Conservation (phyloP, 805 yeast species). For the Yarrowia sp. region DNA sequence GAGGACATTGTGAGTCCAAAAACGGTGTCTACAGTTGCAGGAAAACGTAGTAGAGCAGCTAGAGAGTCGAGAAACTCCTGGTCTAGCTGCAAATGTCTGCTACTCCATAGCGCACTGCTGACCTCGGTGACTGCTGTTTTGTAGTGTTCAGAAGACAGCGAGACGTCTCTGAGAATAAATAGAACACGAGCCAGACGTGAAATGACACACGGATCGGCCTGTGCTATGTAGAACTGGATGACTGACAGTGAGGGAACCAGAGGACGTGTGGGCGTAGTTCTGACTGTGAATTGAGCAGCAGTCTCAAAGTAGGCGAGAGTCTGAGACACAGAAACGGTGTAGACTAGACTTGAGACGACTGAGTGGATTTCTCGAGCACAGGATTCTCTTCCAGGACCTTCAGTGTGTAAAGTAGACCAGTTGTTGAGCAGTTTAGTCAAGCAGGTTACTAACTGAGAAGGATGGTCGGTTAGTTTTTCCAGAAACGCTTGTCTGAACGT, state of each 20-base stretch:
- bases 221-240: background rate
- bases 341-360: background rate
- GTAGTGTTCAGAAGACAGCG: slow-evolving; percentile 5
- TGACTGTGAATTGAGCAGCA: background rate
- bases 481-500: slow-evolving; percentile 9
- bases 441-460: background rate
- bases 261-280: background rate
- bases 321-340: background rate
- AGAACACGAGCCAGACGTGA: background rate
- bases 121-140: slow-evolving; percentile 6
- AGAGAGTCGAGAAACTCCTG: background rate
- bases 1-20: slow-evolving; percentile 28
- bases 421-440: background rate
- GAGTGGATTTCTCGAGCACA: slow-evolving; percentile 16
- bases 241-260: background rate
- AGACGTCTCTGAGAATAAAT: slow-evolving; percentile 7
- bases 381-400: background rate
- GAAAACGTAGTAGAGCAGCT: background rate
- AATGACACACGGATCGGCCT: background rate
- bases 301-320: slow-evolving; percentile 1
- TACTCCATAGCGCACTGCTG: slow-evolving; percentile 17
- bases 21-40: slow-evolving; percentile 4
- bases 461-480: background rate
- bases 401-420: slow-evolving; percentile 3
- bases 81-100: background rate